These are phyloP conservation scores for Scytalidium sp. DNA, from an alignment of 2,329 filamentous ascomycete species.

Conservation along the genomic window DNA sequence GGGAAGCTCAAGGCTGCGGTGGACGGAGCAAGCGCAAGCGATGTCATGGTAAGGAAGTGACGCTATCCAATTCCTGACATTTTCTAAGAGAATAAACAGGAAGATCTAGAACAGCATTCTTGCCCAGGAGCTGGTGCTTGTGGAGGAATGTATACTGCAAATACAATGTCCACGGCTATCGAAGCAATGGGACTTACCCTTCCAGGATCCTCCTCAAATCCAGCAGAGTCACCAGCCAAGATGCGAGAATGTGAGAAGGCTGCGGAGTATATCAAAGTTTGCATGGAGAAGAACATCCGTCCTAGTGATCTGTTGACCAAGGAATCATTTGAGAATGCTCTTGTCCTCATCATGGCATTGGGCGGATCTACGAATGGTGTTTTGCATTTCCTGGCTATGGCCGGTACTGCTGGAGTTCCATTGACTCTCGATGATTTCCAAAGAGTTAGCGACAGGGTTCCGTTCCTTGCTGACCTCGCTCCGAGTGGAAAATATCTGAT, in stretches of 20 bases:
- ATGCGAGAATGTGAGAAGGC: slow-evolving; percentile 69
- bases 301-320: slow-evolving; percentile 68
- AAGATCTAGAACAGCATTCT: slow-evolving; percentile 69
- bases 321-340: slow-evolving; percentile 66
- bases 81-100: slow-evolving; percentile 27
- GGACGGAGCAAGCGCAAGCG: slow-evolving; percentile 63
- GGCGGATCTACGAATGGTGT: slow-evolving; percentile 71
- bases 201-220: slow-evolving; percentile 67
- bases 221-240: slow-evolving; percentile 64
- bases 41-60: slow-evolving; percentile 57
- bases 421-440: slow-evolving; percentile 68
- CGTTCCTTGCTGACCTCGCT: slow-evolving; percentile 68
- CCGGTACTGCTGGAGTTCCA: slow-evolving; percentile 62
- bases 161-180: slow-evolving; percentile 72
- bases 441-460: slow-evolving; percentile 65
- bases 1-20: slow-evolving; percentile 70
- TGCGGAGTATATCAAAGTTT: slow-evolving; percentile 64
- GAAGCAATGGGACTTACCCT: slow-evolving; percentile 69
- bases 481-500: slow-evolving; percentile 84
- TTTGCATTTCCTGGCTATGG: slow-evolving; percentile 71
- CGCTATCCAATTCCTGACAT: background rate
- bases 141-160: slow-evolving; percentile 76
- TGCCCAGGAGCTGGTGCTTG: slow-evolving; percentile 69
- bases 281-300: slow-evolving; percentile 67
- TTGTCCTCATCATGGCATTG: slow-evolving; percentile 71